These are phyloP conservation scores for Penstemon eatonii DNA, from an alignment of 257 asterid species.

Conservation along the genomic window DNA sequence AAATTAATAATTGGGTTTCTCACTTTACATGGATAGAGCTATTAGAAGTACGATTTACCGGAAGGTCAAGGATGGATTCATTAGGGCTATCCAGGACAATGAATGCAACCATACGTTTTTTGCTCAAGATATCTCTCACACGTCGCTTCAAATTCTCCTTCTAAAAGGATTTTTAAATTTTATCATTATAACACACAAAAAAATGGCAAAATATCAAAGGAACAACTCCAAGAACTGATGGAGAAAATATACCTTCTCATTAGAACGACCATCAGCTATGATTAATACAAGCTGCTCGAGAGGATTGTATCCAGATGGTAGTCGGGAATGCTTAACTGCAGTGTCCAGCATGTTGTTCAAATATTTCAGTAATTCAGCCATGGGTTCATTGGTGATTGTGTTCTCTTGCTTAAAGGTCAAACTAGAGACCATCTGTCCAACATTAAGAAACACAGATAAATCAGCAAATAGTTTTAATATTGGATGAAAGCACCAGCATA, in stretches of 20 bases:
- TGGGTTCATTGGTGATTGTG: slow-evolving; percentile 71
- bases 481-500: not conserved
- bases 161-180: not conserved
- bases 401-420: slow-evolving; percentile 90
- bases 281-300: slow-evolving; percentile 94
- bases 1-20: slow-evolving; percentile 8
- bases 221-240: slow-evolving; percentile 2
- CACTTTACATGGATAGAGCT: not conserved
- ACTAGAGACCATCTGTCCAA: slow-evolving; percentile 80
- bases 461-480: not conserved
- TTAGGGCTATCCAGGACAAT: slow-evolving; percentile 72
- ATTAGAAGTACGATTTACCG: slow-evolving; percentile 38
- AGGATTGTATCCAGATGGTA: slow-evolving; percentile 85
- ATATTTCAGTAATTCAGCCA: slow-evolving; percentile 80
- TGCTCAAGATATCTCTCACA: slow-evolving; percentile 76
- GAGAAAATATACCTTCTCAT: slow-evolving; percentile 63
- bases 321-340: slow-evolving; percentile 64
- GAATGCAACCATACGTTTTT: slow-evolving; percentile 86
- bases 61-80: slow-evolving; percentile 63
- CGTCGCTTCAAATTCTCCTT: slow-evolving; percentile 66
- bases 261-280: slow-evolving; percentile 88
- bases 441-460: slow-evolving; percentile 16
- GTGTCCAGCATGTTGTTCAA: slow-evolving; percentile 65
- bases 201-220: not conserved
- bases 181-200: not conserved